phyloP scores from a whole-genome alignment of 495 filamentous ascomycete genomes.

The Podospora pseudopauciseta region DNA sequence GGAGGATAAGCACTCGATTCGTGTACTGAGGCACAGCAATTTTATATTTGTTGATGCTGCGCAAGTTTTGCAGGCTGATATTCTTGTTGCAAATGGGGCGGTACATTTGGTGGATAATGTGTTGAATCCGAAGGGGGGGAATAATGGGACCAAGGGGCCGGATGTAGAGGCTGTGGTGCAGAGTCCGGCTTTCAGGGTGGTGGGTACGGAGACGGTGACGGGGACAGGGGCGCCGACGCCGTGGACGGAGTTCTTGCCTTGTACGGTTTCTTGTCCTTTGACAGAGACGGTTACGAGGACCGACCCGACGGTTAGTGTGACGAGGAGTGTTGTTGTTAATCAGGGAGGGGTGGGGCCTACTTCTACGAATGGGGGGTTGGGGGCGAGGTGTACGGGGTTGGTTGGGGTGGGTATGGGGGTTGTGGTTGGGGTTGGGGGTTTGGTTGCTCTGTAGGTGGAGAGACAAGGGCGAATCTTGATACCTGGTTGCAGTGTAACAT shows the following conservation, averaged over 20 bases:
- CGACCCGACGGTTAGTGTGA: neutral
- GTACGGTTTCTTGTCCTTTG: conserved; percentile 29
- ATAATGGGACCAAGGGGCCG: conserved; percentile 9
- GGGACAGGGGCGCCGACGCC: conserved; percentile 21
- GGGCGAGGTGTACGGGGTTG: conserved; percentile 22
- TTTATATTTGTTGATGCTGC: conserved; percentile 46
- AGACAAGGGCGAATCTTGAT: neutral
- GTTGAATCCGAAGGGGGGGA: conserved; percentile 17
- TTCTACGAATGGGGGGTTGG: conserved; percentile 12
- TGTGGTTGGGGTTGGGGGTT: conserved; percentile 12
- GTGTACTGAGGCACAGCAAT: conserved; percentile 23
- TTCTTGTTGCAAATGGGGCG: conserved; percentile 50
- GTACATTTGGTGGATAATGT: conserved; percentile 57
- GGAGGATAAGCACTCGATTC: conserved; percentile 36
- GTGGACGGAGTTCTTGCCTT: conserved; percentile 29
- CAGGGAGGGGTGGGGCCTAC: neutral
- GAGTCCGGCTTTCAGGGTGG: conserved; percentile 16
- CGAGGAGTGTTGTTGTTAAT: neutral
- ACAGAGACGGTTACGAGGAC: conserved; percentile 7
- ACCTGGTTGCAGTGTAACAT: neutral
- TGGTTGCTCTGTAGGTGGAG: neutral
- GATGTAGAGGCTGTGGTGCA: conserved; percentile 16
- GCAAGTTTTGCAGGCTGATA: conserved; percentile 46
- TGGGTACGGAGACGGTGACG: conserved; percentile 16
- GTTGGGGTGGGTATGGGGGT: conserved; percentile 13